Conservation (phyloP, 2,329 filamentous ascomycete genomes). For the Beauveria bassiana region DNA sequence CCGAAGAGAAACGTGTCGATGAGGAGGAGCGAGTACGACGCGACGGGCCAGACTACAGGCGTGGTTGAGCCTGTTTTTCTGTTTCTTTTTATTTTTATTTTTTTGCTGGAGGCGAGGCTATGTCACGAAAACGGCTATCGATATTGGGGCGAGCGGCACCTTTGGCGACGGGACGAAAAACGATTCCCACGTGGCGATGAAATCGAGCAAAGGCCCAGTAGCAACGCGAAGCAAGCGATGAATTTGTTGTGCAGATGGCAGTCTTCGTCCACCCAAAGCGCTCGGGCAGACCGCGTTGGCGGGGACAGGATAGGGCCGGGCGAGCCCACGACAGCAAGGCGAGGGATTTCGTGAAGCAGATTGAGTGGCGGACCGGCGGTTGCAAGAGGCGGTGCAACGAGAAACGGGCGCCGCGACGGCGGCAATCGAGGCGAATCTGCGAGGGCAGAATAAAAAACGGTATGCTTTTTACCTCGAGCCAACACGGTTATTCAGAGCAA, state of each 20-base stretch:
- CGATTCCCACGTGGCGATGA: background rate
- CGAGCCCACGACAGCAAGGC: background rate
- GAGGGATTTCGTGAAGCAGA: slow-evolving; percentile 6
- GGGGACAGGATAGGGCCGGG: slow-evolving; percentile 2
- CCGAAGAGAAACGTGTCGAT: background rate
- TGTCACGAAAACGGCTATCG: background rate
- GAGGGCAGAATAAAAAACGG: background rate
- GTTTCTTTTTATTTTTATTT: background rate
- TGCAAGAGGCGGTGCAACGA: background rate
- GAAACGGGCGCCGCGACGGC: background rate
- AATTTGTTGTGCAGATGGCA: background rate
- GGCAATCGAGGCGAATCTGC: background rate
- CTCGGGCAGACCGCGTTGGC: slow-evolving; percentile 5
- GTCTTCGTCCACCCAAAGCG: background rate
- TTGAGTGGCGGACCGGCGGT: background rate
- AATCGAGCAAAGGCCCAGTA: background rate
- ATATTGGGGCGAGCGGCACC: background rate
- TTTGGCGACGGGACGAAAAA: background rate
- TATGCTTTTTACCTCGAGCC: background rate
- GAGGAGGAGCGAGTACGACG: slow-evolving; percentile 1
- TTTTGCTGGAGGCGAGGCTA: background rate
- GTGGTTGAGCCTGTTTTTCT: background rate
- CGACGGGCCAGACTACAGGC: background rate
- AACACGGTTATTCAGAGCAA: background rate
- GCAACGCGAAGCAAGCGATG: background rate